Evolutionary conservation across 495 filamentous ascomycete genomes (phyloP), one percentile per base, ranked within the genome.

Genomic region (Friedmanniomyces endolithicus): DNA sequence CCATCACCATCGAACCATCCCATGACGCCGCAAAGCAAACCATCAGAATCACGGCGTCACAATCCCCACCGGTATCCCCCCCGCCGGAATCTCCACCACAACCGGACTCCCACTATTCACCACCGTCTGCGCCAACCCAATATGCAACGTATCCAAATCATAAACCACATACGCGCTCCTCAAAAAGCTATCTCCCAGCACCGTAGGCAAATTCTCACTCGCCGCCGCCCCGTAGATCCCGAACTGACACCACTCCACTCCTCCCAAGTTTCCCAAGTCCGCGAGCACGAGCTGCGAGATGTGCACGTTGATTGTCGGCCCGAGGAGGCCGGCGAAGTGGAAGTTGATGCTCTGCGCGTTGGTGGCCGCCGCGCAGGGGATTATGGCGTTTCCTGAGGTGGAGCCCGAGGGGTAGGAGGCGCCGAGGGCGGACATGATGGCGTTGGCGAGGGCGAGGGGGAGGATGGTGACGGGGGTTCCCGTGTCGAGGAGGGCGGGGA

Each of bases 151-250:
- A 34, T 56, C 52, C 2, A 63, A 34, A 47, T 63, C 57, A 52
- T 53, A 63, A 1, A 63, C 52, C 23, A 55, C 57, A 53, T 63
- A 63, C 19, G 57, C 57, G 23, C 41, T 56, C 14, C 57, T 53
- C 29, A 63, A 49, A 33, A 63, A 63, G 24, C 48, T 56, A 34
- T 57, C 57, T 24, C 61, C 41, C 34, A 58, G 12, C n/a, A 51
- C 52, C 24, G 58, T 58, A 14, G 50, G 49, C 25, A 34, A 31
- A n/a, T 20, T 46, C 14, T 31, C 56, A n/a, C 12, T 27, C 3
- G 17, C 12, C 20, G 34, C 48, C 3, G 41, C 44, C 0, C 27
- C 20, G 40, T 40, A 50, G 11, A 61, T 27, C 4, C 54, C 50
- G 25, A 61, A 57, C 19, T 50, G 49, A 34, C 60, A 62, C 25